Base-by-base conservation (phyloP, 306 rosid genomes). In the Vigna hirtella region DNA sequence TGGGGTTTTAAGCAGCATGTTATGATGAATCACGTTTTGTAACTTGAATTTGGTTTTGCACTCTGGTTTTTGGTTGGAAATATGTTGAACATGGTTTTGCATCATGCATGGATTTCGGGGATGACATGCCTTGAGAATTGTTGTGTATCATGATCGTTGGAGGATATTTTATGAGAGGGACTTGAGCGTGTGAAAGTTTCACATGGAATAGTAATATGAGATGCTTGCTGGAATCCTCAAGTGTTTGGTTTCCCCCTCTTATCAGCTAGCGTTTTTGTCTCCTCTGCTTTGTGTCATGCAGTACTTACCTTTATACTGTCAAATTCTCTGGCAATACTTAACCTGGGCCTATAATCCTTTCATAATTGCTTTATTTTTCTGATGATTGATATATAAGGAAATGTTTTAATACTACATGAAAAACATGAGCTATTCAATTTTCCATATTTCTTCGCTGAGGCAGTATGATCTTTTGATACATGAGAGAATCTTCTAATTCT, bases 381-480 rank as follows among this genome's bases (percentile, higher is more conserved):
- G 51, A 30, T n/a, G 14, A 32, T 53, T 32, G 20, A 59, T 47
- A 15, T 32, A 70, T 26, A 26, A 30, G 34, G 34, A 50, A 63
- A 72, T 24, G 58, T 42, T 42, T 2, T 42, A 71, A 50, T 71
- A 50, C 6, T 61, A 50, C 53, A 34, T 40, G 24, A 73, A 73
- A 72, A 74, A 50, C 68, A 22, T 22, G 30, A 22, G 28, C n/a
- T 66, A 57, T 63, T 76, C 24, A 20, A n/a, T 66, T 45, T 63
- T 76, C 38, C 51, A 18, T 50, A 32, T 49, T 76, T 22, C 73
- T 76, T 64, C 6, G 14, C 20, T 16, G 40, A 8, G 28, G 14
- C 16, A 4, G 12, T 52, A 52, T 52, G 34, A 71, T 43, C 17
- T n/a, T 64, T 36, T 4, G 70, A 16, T 63, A 34, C 18, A 18